Base-by-base conservation (phyloP, 2,329 filamentous ascomycete species). In the Emergomyces pasteurianus region DNA sequence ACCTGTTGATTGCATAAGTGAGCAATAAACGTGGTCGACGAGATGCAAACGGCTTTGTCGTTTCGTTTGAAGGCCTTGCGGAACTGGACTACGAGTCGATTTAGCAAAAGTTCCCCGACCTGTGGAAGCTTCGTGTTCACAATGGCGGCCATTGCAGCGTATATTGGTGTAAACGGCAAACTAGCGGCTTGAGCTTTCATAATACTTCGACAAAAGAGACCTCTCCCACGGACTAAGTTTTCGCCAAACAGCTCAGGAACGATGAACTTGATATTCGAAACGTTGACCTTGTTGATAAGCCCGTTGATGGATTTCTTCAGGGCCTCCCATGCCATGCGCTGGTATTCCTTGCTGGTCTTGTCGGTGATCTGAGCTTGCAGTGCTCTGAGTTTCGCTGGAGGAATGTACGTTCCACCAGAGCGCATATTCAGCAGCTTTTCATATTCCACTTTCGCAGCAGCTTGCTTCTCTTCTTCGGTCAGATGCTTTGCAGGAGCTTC, bases 221-320 rank as follows among this genome's bases (percentile, higher is more conserved):
- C 94, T 62, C 94, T 83, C 7, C 94, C 94, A 61, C 94, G 87
- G 47, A 99, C 81, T 68, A 99, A 77, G 72, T 99, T 99, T 80
- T 99, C 94, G 57, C 86, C 85, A 75, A 99, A 99, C 53, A 99
- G 81, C 77, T 99, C 94, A 1, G 92, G 92, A 28, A 97, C 91
- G 64, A 99, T 96, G 71, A 89, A 84, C 76, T 99, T 97, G 81
- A 99, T 97, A 74, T 99, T 99, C 40, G 89, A 90, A 60, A 92
- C 89, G 76, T 97, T 97, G 80, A 96, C 89, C 80, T 99, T 99
- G 82, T 99, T 99, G 81, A 99, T 96, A 66, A 99, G 79, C 68
- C 94, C 94, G 72, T 99, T 97, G 77, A 99, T 96, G 56, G 89
- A 94, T 80, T 99, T 99, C 79, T 99, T 99, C 70, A 99, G 79